Percentiles rank a stretch among this genome's conserved stretches.
These are phyloP conservation scores for Pilatotrama ljubarskyi DNA, from an alignment of 768 basidiomycete species.

Conservation along the genomic window DNA sequence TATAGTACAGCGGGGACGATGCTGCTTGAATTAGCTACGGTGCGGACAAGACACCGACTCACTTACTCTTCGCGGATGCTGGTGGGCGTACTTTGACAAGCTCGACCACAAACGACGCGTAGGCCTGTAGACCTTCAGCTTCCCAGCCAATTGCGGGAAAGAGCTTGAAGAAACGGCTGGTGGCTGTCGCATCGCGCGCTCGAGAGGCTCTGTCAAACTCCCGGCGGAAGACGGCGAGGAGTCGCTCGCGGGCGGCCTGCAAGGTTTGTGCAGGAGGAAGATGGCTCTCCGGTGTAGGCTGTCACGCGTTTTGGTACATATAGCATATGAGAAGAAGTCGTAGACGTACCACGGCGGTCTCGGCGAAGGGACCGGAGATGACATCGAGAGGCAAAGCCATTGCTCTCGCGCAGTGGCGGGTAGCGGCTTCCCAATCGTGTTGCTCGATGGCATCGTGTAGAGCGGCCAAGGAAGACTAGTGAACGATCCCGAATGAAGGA, in stretches of 20 bases:
- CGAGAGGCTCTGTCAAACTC: slow-evolving; percentile 83
- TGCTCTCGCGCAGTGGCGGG: slow-evolving; percentile 86
- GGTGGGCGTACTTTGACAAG: slow-evolving; percentile 80
- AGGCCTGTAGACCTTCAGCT: slow-evolving; percentile 85
- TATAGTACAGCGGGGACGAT: slow-evolving; percentile 90
- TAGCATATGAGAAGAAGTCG: not conserved
- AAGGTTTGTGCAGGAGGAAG: slow-evolving; percentile 85
- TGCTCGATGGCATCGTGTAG: slow-evolving; percentile 64
- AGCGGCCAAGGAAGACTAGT: slow-evolving; percentile 65
- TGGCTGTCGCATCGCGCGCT: slow-evolving; percentile 79
- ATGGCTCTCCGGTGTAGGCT: slow-evolving; percentile 92
- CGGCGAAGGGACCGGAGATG: slow-evolving; percentile 82
- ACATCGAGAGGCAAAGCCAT: slow-evolving; percentile 83
- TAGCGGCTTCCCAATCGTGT: slow-evolving; percentile 95
- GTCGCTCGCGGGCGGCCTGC: slow-evolving; percentile 66
- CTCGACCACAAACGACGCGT: slow-evolving; percentile 91
- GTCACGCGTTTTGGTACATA: slow-evolving; percentile 7
- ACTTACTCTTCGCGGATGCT: slow-evolving; percentile 78
- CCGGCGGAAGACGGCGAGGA: slow-evolving; percentile 75
- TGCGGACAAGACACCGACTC: slow-evolving; percentile 1
- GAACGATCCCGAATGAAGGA: too few relatives aligned
- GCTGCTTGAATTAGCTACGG: slow-evolving; percentile 46
- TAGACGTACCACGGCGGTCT: slow-evolving; percentile 71
- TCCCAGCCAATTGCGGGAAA: slow-evolving; percentile 97
- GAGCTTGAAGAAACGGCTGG: slow-evolving; percentile 93